These are phyloP conservation scores for Fusarium anguioides DNA, from an alignment of 2,329 filamentous ascomycete genomes.

Conservation along the genomic window DNA sequence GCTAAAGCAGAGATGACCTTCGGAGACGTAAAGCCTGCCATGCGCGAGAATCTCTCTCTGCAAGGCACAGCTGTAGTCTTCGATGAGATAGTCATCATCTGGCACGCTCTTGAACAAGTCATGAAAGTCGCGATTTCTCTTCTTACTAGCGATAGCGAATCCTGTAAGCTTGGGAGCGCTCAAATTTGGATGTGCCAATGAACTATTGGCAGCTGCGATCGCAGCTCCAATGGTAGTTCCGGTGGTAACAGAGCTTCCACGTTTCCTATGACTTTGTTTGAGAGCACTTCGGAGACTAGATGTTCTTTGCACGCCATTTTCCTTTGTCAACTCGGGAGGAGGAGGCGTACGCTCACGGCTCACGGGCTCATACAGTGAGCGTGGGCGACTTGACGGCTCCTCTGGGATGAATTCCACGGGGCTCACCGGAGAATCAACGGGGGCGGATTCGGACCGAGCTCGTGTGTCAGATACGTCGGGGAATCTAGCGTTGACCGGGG, in stretches of 20 bases:
- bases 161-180: constrained; percentile 84
- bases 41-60: constrained; percentile 96
- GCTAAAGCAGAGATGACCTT: constrained; percentile 97
- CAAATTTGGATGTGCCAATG: constrained; percentile 72
- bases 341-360: constrained; percentile 73
- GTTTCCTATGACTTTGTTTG: constrained; percentile 72
- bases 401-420: constrained; percentile 48
- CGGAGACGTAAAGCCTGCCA: constrained; percentile 93
- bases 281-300: constrained; percentile 74
- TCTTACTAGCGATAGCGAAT: constrained; percentile 95
- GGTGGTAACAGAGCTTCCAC: constrained; percentile 82
- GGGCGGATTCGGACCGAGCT: constrained; percentile 68
- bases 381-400: constrained; percentile 55
- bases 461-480: constrained; percentile 61
- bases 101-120: constrained; percentile 94
- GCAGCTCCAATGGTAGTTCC: constrained; percentile 75
- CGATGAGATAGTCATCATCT: constrained; percentile 97
- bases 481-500: constrained; percentile 67
- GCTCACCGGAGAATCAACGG: constrained; percentile 57
- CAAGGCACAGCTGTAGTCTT: constrained; percentile 96
- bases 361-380: constrained; percentile 63
- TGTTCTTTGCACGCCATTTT: constrained; percentile 66
- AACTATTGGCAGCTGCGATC: constrained; percentile 75
- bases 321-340: constrained; percentile 70
- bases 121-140: constrained; percentile 96